Base-by-base conservation (phyloP, 495 filamentous ascomycete species). In the Penicillium psychrofluorescens region DNA sequence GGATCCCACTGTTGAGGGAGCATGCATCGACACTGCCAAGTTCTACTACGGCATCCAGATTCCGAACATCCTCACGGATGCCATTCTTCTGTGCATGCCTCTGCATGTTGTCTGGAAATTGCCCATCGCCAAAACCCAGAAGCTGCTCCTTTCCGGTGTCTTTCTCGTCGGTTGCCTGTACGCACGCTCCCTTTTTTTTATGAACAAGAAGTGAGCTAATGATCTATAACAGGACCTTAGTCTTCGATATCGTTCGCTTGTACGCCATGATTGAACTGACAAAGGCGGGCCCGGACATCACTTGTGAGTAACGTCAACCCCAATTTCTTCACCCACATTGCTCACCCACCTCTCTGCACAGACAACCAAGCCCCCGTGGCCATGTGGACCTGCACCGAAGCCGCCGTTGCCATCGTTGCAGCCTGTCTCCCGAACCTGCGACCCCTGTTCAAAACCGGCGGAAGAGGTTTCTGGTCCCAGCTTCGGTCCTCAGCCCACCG, bases 31-130 rank as follows among this genome's bases (percentile, higher is more conserved):
- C 33, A 39, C 45, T 9, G 43, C 49, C 15, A 36, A 30, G 9
- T 66, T 61, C 40, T 64, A 64, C 36, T 59, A 72, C 10, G 66
- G 56, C 11, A 55, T 55, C 15, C 56, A 65, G 22, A 53, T 70
- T 8, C 62, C 66, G 1, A 74, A 74, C 33, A 68, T 74, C 14
- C 27, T 70, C 12, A 53, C 62, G 2, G 71, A 72, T 42, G 40
- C 62, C 4, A 53, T 58, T 11, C 58, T 75, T 16, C 54, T 75
- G 11, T 28, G 71, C 0, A 64, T 79, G 32, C 78, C 78, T 0
- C 53, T 80, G 10, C 66, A 68, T 1, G 63, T 68, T 1, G 59
- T 78, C 6, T 62, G 62, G 53, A 53, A 50, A 6, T 50, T 74
- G 9, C 64, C 68, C 2, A 59, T 74, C 34, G 42, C 61, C 2